Evolutionary conservation across 805 yeast species (phyloP).

Genomic region (Suhomyces pyralidae): DNA sequence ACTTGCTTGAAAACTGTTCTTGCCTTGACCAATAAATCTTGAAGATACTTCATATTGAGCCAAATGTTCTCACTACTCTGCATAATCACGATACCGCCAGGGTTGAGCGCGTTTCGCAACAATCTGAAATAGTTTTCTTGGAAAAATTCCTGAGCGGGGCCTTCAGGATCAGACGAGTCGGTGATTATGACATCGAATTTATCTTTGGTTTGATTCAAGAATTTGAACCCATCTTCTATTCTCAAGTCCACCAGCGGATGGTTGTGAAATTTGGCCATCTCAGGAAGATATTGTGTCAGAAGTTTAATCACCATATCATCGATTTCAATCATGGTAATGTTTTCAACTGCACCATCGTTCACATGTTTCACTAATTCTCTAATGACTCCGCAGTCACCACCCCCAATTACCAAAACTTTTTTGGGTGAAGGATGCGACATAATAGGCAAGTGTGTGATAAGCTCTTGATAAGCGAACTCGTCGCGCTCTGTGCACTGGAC

Average conservation of each 20-base stretch:
- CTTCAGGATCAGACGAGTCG: constrained; percentile 93
- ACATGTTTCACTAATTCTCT: constrained; percentile 81
- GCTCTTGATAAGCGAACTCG: constrained; percentile 91
- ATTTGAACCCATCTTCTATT: constrained; percentile 83
- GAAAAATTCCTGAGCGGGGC: constrained; percentile 90
- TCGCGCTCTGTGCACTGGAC: constrained; percentile 90
- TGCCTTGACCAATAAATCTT: constrained; percentile 47
- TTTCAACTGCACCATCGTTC: constrained; percentile 48
- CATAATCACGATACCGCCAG: constrained; percentile 70
- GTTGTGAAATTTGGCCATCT: constrained; percentile 65
- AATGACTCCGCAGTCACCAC: constrained; percentile 94
- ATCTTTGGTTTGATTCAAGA: constrained; percentile 45
- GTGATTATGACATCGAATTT: constrained; percentile 83
- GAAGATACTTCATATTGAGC: constrained; percentile 59
- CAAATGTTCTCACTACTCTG: constrained; percentile 77
- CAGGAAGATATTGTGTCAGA: constrained; percentile 68
- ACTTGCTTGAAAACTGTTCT: constrained; percentile 57
- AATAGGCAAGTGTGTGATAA: constrained; percentile 81
- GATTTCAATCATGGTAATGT: constrained; percentile 80
- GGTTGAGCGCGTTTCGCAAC: constrained; percentile 58
- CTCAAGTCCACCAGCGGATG: constrained; percentile 66
- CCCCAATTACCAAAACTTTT: constrained; percentile 83
- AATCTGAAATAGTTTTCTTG: constrained; percentile 72
- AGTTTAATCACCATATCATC: constrained; percentile 78
- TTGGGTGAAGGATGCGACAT: constrained; percentile 74